Evolutionary conservation across 805 yeast species (phyloP), one percentile per base, ranked within the genome.

Genomic region (Komagataella populi): DNA sequence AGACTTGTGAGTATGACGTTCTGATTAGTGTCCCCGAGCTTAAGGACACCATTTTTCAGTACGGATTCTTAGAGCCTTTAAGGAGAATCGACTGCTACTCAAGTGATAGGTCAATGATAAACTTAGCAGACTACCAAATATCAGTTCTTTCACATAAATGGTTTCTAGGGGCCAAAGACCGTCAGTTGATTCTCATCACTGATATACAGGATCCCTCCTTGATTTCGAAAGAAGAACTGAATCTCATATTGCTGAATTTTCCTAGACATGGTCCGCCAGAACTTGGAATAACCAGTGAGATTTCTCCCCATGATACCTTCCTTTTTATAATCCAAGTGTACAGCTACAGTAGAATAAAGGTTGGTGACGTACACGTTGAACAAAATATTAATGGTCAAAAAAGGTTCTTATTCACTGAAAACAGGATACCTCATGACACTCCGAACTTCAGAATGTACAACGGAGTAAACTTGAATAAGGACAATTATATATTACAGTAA

Each of bases 1-100:
- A 60, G 50, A 65, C 69, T 3, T 68, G 71, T 49, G 59, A 59
- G 23, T 68, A 68, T 52, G 57, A 55, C 50, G 51, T 59, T 48
- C 55, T 52, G 6, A 49, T 63, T 6, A 47, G 58, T 1, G 46
- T 60, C 12, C 59, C 64, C 4, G 57, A 57, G 22, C 53, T 65
- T 6, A 64, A 67, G 51, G 52, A 56, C 8, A 52, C 57, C 49
- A 14, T 23, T 22, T 16, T 24, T 10, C 36, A 30, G 55, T 30
- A 30, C 6, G 39, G 39, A 30, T 30, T 30, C 6, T 30, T 30
- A 14, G 39, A 30, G 39, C 39, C 39, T 30, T 30, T 30, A 14
- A 30, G 14, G 39, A 30, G 14, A 10, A 30, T 30, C 4, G 39
- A 30, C 4, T 30, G 39, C 39, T 30, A 30, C 39, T 30, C 39